Evolutionary conservation across 1,284 basidiomycete species (phyloP).

Genomic region (Thecaphora frezii): DNA sequence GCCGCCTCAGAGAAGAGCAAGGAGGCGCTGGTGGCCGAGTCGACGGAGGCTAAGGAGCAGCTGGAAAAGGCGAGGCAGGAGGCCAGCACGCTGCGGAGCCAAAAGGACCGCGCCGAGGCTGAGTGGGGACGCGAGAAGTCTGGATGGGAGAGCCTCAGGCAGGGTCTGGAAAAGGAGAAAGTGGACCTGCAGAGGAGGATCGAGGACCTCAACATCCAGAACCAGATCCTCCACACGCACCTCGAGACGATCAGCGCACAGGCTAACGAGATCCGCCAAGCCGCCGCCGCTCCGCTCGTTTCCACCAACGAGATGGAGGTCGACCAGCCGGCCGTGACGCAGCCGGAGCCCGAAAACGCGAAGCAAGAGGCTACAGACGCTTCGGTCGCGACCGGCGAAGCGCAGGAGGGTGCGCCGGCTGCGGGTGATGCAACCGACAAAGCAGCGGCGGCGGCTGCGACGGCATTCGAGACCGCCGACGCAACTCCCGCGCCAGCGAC

Average conservation of each 20-base stretch:
- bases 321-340: conserved; percentile 10
- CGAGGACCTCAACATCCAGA: conserved; percentile 76
- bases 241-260: conserved; percentile 82
- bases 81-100: conserved; percentile 26
- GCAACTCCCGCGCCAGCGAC: conserved; percentile 1
- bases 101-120: conserved; percentile 68
- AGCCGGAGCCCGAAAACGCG: too few relatives aligned
- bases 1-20: conserved; percentile 72
- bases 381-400: too few relatives aligned
- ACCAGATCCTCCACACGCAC: conserved; percentile 76
- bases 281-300: conserved; percentile 55
- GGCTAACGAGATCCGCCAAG: conserved; percentile 71
- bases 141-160: conserved; percentile 79
- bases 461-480: conserved; percentile 1
- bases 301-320: conserved; percentile 52
- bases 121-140: conserved; percentile 73
- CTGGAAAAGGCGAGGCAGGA: conserved; percentile 35
- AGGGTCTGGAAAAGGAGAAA: conserved; percentile 75
- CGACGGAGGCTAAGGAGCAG: conserved; percentile 64
- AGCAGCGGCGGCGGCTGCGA: conserved; percentile 1
- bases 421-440: conserved; percentile 1
- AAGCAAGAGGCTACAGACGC: too few relatives aligned
- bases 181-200: conserved; percentile 70
- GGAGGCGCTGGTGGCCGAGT: conserved; percentile 68
- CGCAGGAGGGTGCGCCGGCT: too few relatives aligned